Evolutionary conservation across 2,329 filamentous ascomycete species (phyloP), one percentile per base, ranked within the genome.

Genomic region (Fusarium burgessii): DNA sequence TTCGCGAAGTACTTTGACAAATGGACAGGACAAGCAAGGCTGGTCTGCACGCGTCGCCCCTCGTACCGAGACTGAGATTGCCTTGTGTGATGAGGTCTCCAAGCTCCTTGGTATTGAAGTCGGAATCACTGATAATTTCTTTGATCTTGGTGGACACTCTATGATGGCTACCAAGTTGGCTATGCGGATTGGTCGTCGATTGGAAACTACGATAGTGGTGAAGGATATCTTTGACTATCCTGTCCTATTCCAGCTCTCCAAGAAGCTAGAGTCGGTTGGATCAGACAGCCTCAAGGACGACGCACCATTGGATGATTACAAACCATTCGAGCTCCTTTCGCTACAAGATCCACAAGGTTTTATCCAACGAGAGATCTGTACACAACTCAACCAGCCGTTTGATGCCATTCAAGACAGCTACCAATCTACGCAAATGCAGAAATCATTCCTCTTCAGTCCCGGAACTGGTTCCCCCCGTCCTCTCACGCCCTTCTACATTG

Each of bases 81-180:
- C 35, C 14, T 23, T 66, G 1, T 66, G 60, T 5, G 54, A 65
- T 0, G 60, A 65, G 36, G 25, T 33, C 23, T 27, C 46, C 4
- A 42, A 46, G 3, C 7, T 52, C 9, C 54, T 66, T 20, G 54
- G 61, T 3, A 38, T 65, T 3, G 29, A 49, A 8, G 63, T 65
- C 0, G 60, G 63, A 1, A 65, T 65, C 10, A 65, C 63, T 1
- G 47, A 65, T 6, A 59, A 65, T 17, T 65, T 66, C 54, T 66
- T 66, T 8, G 60, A 66, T 2, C 47, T 66, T 1, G 60, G 60
- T 7, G 54, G 63, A 8, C 60, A 66, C 14, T 66, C 60, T 0
- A 38, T 66, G 14, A 42, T 66, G 60, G 63, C 63, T 9, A 65
- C 60, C 6, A 66, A 66, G 18, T 25, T 66, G 2, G 54, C 63